phyloP scores from a whole-genome alignment of 2,329 filamentous ascomycete genomes.

The Neonectria faginata region DNA sequence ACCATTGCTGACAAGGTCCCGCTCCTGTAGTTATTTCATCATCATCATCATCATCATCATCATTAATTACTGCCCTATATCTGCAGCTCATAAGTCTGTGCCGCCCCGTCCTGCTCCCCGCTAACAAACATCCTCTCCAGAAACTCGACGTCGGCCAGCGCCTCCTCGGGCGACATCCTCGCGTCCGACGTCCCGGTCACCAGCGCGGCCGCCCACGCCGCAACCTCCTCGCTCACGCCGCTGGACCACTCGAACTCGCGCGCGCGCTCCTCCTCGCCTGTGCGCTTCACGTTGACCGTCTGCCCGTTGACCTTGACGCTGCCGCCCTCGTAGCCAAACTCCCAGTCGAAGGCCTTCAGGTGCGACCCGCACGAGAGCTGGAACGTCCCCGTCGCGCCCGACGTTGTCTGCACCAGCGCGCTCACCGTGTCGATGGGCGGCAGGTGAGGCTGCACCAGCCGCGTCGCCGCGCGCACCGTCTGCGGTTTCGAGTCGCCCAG shows the following conservation, averaged over 20 bases:
- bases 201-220: constrained; percentile 69
- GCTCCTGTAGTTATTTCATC: neutral
- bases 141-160: constrained; percentile 70
- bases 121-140: constrained; percentile 64
- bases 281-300: constrained; percentile 54
- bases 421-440: constrained; percentile 76
- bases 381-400: constrained; percentile 68
- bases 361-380: constrained; percentile 69
- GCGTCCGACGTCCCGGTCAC: constrained; percentile 59
- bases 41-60: too few relatives aligned
- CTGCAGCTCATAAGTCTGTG: constrained; percentile 56
- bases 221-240: constrained; percentile 70
- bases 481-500: constrained; percentile 61
- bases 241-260: constrained; percentile 62
- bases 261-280: constrained; percentile 44
- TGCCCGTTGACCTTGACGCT: constrained; percentile 62
- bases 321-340: constrained; percentile 69
- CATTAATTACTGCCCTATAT: neutral
- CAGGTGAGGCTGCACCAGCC: constrained; percentile 66
- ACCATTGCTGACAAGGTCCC: neutral
- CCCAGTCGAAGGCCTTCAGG: constrained; percentile 64
- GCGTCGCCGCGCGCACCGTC: constrained; percentile 66
- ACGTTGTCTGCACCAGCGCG: constrained; percentile 65
- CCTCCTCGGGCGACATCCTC: constrained; percentile 68
- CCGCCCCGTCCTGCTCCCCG: constrained; percentile 56